These are phyloP conservation scores for Neofusicoccum laricinum DNA, from an alignment of 2,329 filamentous ascomycete species.

Conservation along the genomic window DNA sequence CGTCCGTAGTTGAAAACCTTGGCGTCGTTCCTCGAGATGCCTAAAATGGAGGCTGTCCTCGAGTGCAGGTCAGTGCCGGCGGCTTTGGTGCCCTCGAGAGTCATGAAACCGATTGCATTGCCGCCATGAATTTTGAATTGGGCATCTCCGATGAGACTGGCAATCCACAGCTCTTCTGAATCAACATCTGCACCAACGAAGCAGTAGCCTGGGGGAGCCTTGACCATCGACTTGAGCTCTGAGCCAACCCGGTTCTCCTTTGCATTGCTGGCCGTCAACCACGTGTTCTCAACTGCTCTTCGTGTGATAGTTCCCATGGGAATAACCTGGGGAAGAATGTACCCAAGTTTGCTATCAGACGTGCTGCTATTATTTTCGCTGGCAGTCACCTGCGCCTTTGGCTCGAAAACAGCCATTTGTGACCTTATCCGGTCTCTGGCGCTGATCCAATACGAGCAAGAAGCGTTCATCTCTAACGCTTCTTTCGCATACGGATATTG, in stretches of 20 bases:
- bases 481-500: slow-evolving; percentile 90
- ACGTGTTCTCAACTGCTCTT: slow-evolving; percentile 93
- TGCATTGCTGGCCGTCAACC: slow-evolving; percentile 96
- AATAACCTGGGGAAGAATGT: slow-evolving; percentile 91
- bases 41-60: slow-evolving; percentile 84
- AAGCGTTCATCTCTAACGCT: slow-evolving; percentile 96
- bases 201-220: slow-evolving; percentile 81
- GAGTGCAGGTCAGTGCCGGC: slow-evolving; percentile 93
- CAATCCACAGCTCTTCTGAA: slow-evolving; percentile 97
- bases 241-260: slow-evolving; percentile 95
- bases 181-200: slow-evolving; percentile 98
- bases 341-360: slow-evolving; percentile 56
- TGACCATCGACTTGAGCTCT: slow-evolving; percentile 95
- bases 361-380: slow-evolving; percentile 20
- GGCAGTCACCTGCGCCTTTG: slow-evolving; percentile 46
- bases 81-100: slow-evolving; percentile 89
- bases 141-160: slow-evolving; percentile 88
- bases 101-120: slow-evolving; percentile 99
- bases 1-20: slow-evolving; percentile 99
- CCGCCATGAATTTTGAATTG: slow-evolving; percentile 94
- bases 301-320: slow-evolving; percentile 98
- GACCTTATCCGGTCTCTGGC: slow-evolving; percentile 87
- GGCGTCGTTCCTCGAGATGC: slow-evolving; percentile 90
- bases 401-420: slow-evolving; percentile 90
- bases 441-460: slow-evolving; percentile 98